Evolutionary conservation across 495 filamentous ascomycete species (phyloP).

Genomic region (Xylona heveae): DNA sequence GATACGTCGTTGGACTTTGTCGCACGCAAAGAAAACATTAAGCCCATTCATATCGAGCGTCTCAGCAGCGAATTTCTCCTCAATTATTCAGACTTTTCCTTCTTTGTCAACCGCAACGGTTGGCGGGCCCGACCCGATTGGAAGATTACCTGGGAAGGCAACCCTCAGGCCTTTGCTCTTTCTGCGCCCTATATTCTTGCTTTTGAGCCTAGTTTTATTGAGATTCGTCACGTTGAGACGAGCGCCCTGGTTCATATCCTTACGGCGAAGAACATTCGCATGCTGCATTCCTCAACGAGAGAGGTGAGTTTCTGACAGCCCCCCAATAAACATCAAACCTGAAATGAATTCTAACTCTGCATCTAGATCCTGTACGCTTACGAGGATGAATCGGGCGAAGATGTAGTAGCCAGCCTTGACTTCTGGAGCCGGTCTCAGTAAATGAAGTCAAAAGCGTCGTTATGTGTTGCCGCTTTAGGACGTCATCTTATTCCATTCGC

Average conservation of each 20-base stretch:
- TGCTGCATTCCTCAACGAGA: conserved; percentile 88
- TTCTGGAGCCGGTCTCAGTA: conserved; percentile 50
- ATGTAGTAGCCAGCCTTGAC: conserved; percentile 86
- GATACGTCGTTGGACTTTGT: conserved; percentile 97
- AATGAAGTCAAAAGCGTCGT: too few relatives aligned
- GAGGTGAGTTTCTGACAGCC: conserved; percentile 42
- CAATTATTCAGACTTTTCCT: conserved; percentile 95
- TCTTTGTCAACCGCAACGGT: conserved; percentile 97
- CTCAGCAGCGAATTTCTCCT: conserved; percentile 92
- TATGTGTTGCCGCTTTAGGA: too few relatives aligned
- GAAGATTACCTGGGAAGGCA: conserved; percentile 94
- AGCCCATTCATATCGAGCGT: conserved; percentile 94
- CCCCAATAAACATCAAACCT: too few relatives aligned
- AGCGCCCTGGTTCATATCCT: conserved; percentile 80
- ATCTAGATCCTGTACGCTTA: conserved; percentile 93
- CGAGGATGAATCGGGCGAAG: conserved; percentile 82
- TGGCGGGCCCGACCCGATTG: conserved; percentile 93
- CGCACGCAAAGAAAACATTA: conserved; percentile 72
- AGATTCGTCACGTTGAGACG: conserved; percentile 85
- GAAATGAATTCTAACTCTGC: too few relatives aligned
- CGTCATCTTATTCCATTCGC: too few relatives aligned
- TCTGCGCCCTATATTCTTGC: conserved; percentile 91
- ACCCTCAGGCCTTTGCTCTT: conserved; percentile 73
- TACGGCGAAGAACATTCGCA: conserved; percentile 84
- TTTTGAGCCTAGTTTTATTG: conserved; percentile 97